A percentile compares a stretch with the other conserved stretches of the same genome.
Evolutionary conservation across 768 basidiomycete species (phyloP).

Genomic region (Rhodotorula diobovata): DNA sequence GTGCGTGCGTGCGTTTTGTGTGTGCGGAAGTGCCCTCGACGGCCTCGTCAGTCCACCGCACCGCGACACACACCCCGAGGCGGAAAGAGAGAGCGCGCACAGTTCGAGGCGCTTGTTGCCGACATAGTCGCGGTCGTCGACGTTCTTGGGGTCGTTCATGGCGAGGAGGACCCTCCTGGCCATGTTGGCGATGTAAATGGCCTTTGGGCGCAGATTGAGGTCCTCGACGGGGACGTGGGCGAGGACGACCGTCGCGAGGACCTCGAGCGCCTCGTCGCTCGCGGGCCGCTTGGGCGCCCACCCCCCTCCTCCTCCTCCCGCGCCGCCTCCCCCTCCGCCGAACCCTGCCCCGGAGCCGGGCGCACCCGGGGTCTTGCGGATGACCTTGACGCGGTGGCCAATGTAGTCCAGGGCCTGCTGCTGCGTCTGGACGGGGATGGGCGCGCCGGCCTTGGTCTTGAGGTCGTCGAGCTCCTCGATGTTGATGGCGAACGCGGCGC

Average conservation of each 20-base stretch:
- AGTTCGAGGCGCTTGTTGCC: conserved; percentile 97
- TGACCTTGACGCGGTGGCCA: conserved; percentile 84
- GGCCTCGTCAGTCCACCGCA: not conserved
- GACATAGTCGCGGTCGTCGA: conserved; percentile 97
- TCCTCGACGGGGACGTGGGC: conserved; percentile 90
- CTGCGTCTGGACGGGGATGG: conserved; percentile 65
- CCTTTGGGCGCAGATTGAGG: conserved; percentile 85
- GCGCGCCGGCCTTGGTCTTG: conserved; percentile 16
- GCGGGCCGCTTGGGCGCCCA: conserved; percentile 58
- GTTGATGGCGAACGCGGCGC: conserved; percentile 77
- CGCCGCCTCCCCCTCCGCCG: not conserved
- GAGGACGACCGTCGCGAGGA: conserved; percentile 92
- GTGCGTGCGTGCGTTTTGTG: not conserved
- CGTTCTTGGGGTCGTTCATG: conserved; percentile 92
- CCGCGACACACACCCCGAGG: not conserved
- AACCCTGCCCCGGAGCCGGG: conserved; percentile 37
- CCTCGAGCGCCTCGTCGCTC: conserved; percentile 93
- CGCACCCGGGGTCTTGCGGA: conserved; percentile 66
- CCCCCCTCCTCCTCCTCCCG: not conserved
- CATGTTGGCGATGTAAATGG: conserved; percentile 97
- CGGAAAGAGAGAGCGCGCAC: conserved; percentile 53
- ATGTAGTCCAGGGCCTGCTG: conserved; percentile 94
- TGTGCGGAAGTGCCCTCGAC: too few species aligned
- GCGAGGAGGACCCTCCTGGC: conserved; percentile 92
- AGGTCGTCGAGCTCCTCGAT: conserved; percentile 77